Base-by-base conservation (phyloP, 371 early-diverging fungal species). In the Syncephalastrum monosporum region DNA sequence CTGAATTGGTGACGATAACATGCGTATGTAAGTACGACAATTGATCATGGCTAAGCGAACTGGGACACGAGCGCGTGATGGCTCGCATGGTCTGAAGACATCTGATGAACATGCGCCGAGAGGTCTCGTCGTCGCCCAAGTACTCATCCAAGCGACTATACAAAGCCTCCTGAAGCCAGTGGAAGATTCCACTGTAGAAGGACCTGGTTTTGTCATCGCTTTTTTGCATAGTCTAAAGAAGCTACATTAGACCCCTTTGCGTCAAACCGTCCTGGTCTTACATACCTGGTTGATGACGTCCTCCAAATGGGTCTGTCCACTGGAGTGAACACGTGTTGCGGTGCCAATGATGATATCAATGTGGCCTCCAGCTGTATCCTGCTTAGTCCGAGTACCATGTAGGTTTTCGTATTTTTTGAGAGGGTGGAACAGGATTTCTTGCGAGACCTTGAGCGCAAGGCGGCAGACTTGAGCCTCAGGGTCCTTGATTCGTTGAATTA, bases 401-500 rank as follows among this genome's bases (percentile, higher is more conserved):
- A 62, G 4, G 29, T 66, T 61, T 1, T 60, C 67, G 42, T 59
- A 74, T 7, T 66, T 54, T 21, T 63, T 53, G 47, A 87, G 82
- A 5, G 83, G 84, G 1, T 68, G 55, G 53, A 95, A 89, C 79
- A 90, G 80, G 7, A 92, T 77, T 41, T 93, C 91, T 51, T 83
- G 82, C 4, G 93, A 71, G 1, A 75, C 72, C 54, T 87, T 91
- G 29, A 84, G 58, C 0, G 94, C 87, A 5, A 92, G 70, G 45
- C 91, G 88, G 27, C 86, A 81, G 7, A 95, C 86, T 17, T 82
- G 68, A 4, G 77, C 69, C 68, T 96, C 96, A 44, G 90, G 91
- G 64, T 97, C 97, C 19, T 72, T 68, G 15, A 90, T 80, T 1
- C 96, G 75, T 29, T 82, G 79, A 46, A 95, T 65, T 0, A 95